Conservation (phyloP, 306 rosid genomes). For the Corylus americana region DNA sequence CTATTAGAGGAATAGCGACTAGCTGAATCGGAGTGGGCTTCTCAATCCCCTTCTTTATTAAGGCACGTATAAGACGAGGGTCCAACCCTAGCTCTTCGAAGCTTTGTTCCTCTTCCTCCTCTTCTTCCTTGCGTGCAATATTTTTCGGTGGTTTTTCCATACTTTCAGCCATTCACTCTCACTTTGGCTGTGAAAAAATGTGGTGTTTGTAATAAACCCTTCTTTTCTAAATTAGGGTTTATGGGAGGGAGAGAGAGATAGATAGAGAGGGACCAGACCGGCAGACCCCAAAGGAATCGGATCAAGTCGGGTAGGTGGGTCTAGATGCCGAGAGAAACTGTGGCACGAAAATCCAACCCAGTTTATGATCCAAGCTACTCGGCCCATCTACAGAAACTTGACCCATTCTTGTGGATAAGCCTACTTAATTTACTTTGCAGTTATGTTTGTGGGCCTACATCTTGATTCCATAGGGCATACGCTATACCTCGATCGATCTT, state of each 20-base stretch:
- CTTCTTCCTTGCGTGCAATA: conserved; percentile 30
- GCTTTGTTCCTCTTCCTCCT: conserved; percentile 38
- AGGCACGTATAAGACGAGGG: conserved; percentile 58
- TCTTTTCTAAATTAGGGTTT: not conserved
- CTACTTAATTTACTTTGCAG: too few relatives aligned
- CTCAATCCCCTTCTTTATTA: conserved; percentile 51
- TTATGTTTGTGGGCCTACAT: too few relatives aligned
- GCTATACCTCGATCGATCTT: too few relatives aligned
- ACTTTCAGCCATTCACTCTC: not conserved
- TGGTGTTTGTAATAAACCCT: not conserved
- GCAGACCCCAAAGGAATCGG: not conserved
- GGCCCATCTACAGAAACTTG: too few relatives aligned
- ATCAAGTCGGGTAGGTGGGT: not conserved
- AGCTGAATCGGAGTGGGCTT: conserved; percentile 87
- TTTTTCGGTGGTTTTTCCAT: conserved; percentile 30
- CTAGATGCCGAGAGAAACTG: too few relatives aligned
- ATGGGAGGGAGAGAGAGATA: not conserved
- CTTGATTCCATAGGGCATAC: too few relatives aligned
- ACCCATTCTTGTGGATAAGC: too few relatives aligned
- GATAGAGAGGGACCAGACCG: not conserved
- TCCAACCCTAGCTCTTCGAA: conserved; percentile 74
- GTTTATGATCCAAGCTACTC: not conserved
- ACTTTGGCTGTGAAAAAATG: not conserved
- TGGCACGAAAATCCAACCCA: not conserved
- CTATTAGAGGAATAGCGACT: conserved; percentile 75